Conservation (phyloP, 2,329 filamentous ascomycete genomes). For the Apiospora kogelbergensis region DNA sequence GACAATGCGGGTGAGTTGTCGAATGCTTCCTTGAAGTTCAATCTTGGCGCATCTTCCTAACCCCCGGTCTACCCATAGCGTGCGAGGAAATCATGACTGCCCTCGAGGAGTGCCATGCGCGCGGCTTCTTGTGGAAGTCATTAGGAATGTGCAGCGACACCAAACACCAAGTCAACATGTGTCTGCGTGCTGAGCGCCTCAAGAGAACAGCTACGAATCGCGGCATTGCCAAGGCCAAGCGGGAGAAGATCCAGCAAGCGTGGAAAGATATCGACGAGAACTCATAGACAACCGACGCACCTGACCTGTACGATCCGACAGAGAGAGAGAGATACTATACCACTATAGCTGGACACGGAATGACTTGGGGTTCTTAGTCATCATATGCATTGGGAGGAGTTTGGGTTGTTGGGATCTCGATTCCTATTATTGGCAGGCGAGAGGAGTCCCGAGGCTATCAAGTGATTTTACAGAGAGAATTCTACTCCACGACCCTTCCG, state of each 20-base stretch:
- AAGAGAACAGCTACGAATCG: conserved; percentile 79
- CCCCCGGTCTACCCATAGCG: conserved; percentile 51
- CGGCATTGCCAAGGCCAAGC: conserved; percentile 66
- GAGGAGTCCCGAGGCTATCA: neutral
- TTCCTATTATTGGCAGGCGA: neutral
- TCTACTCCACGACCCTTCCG: neutral
- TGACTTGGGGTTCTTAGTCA: neutral
- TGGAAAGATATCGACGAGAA: conserved; percentile 80
- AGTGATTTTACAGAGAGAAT: neutral
- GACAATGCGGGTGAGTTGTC: conserved; percentile 72
- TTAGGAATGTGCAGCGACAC: conserved; percentile 86
- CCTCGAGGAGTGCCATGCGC: conserved; percentile 92
- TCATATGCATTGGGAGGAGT: neutral
- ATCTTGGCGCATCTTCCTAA: neutral
- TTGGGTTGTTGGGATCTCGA: neutral
- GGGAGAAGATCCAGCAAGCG: conserved; percentile 70
- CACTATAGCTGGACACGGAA: neutral
- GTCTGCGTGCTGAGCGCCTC: conserved; percentile 76
- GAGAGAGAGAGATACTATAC: neutral
- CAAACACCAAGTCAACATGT: conserved; percentile 82
- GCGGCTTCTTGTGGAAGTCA: conserved; percentile 89
- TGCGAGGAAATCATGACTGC: conserved; percentile 93
- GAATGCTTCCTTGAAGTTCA: neutral
- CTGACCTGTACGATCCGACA: neutral
- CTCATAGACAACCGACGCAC: conserved; percentile 44